Conservation (phyloP, 352 stramenopile species). For the Pythium pyrilobum region DNA sequence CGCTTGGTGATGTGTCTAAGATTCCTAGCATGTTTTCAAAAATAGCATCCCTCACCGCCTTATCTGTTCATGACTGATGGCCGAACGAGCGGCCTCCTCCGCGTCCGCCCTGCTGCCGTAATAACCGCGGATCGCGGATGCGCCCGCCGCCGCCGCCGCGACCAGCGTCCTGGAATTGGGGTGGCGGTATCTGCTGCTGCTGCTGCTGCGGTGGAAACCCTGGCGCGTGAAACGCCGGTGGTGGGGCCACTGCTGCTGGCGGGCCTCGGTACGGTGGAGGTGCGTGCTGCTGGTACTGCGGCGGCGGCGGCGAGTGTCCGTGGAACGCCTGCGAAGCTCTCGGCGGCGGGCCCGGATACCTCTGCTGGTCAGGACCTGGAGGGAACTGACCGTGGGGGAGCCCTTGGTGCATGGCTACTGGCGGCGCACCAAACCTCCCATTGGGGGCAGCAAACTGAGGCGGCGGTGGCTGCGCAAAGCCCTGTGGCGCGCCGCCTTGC, state of each 20-base stretch:
- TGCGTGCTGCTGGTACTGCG: constrained; percentile 1
- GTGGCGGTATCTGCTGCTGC: background rate
- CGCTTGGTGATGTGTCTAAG: constrained; percentile 5
- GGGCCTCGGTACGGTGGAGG: constrained; percentile 1
- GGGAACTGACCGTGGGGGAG: too few species aligned
- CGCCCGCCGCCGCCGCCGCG: background rate
- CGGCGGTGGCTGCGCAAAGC: too few species aligned
- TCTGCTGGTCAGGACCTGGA: too few species aligned
- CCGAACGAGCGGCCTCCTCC: background rate
- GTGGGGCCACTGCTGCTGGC: background rate
- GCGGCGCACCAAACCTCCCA: too few species aligned
- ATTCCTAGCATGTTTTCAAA: constrained; percentile 8
- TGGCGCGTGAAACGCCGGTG: background rate
- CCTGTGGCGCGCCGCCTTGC: too few species aligned
- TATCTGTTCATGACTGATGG: background rate
- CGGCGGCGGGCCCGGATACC: background rate
- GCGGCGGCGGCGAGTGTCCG: background rate
- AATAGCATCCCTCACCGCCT: constrained; percentile 12
- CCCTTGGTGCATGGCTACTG: too few species aligned
- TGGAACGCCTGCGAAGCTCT: background rate
- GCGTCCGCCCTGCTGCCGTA: constrained; percentile 14
- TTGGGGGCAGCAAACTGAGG: background rate
- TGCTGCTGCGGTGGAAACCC: background rate
- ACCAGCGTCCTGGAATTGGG: constrained; percentile 4
- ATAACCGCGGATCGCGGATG: constrained; percentile 14